Conservation (phyloP, 2,329 filamentous ascomycete species). For the Fusarium dimerum region DNA sequence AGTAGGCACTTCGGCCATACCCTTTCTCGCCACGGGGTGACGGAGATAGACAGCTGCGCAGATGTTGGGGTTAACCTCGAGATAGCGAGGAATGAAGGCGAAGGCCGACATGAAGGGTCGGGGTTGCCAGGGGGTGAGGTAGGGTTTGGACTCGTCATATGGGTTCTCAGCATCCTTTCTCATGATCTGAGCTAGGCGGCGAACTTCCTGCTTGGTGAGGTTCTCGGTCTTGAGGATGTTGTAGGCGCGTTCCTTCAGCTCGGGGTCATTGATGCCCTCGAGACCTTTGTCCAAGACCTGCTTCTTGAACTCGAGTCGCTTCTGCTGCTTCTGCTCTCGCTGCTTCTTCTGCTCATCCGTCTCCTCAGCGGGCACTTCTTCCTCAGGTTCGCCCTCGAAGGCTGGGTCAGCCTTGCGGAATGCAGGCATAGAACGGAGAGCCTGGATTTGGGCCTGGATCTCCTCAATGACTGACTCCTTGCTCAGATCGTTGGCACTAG, state of each 20-base stretch:
- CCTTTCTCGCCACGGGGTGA: constrained; percentile 86
- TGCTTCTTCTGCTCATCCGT: constrained; percentile 14
- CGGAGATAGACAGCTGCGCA: constrained; percentile 94
- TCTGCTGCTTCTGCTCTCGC: constrained; percentile 18
- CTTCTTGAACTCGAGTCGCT: constrained; percentile 30
- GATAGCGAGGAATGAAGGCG: constrained; percentile 90
- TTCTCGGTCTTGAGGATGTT: constrained; percentile 36
- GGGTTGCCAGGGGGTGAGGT: constrained; percentile 87
- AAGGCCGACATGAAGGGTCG: constrained; percentile 87
- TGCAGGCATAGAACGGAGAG: constrained; percentile 32
- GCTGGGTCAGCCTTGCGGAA: constrained; percentile 32
- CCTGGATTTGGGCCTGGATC: constrained; percentile 36
- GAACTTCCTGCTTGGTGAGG: constrained; percentile 51
- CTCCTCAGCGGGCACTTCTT: constrained; percentile 12
- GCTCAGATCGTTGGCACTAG: constrained; percentile 30
- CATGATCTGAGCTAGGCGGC: constrained; percentile 58
- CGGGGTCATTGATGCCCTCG: constrained; percentile 33
- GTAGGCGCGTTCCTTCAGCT: constrained; percentile 32
- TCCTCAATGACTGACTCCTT: constrained; percentile 33
- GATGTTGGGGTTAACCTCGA: constrained; percentile 97
- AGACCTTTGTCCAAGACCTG: constrained; percentile 37
- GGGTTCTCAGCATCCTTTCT: constrained; percentile 72
- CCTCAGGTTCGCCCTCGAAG: constrained; percentile 6
- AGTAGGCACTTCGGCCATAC: constrained; percentile 79
- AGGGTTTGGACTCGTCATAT: constrained; percentile 75